phyloP scores from a whole-genome alignment of 2,329 filamentous ascomycete species.

The Simplicillium aogashimaense region DNA sequence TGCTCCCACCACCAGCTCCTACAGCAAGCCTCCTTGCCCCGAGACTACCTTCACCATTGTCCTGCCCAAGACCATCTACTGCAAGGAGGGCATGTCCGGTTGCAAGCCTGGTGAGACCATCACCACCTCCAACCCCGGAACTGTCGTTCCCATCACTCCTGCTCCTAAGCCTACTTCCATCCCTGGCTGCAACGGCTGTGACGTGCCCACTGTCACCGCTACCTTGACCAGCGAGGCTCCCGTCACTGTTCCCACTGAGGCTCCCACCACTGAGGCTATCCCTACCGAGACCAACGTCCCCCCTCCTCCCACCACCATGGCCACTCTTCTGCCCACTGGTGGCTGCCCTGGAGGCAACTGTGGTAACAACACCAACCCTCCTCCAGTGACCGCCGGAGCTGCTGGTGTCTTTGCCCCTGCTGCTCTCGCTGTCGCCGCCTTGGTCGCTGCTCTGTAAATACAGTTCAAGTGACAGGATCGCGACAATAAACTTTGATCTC shows the following conservation, averaged over 20 bases:
- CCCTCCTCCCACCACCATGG: constrained; percentile 7
- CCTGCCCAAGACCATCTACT: constrained; percentile 18
- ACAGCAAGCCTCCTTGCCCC: constrained; percentile 8
- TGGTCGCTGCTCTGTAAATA: constrained; percentile 12
- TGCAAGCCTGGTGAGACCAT: constrained; percentile 17
- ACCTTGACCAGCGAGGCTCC: constrained; percentile 3
- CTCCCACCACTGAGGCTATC: constrained; percentile 4
- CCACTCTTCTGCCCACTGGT: constrained; percentile 4
- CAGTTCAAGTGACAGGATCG: not conserved
- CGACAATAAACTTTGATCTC: not conserved
- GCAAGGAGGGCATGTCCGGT: constrained; percentile 13
- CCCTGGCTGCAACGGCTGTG: constrained; percentile 15
- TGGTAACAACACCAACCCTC: constrained; percentile 5
- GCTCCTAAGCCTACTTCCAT: constrained; percentile 14
- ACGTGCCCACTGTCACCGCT: constrained; percentile 9
- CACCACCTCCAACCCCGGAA: constrained; percentile 13
- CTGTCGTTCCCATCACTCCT: constrained; percentile 15
- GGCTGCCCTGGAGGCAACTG: constrained; percentile 6
- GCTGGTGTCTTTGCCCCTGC: constrained; percentile 8
- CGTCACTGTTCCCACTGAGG: not conserved
- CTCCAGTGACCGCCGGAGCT: constrained; percentile 10
- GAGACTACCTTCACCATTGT: constrained; percentile 17
- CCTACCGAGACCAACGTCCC: constrained; percentile 4
- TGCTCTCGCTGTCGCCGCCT: constrained; percentile 10
- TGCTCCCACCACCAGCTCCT: constrained; percentile 4